These are phyloP conservation scores for Kwoniella shandongensis DNA, from an alignment of 768 basidiomycete species.

Conservation along the genomic window DNA sequence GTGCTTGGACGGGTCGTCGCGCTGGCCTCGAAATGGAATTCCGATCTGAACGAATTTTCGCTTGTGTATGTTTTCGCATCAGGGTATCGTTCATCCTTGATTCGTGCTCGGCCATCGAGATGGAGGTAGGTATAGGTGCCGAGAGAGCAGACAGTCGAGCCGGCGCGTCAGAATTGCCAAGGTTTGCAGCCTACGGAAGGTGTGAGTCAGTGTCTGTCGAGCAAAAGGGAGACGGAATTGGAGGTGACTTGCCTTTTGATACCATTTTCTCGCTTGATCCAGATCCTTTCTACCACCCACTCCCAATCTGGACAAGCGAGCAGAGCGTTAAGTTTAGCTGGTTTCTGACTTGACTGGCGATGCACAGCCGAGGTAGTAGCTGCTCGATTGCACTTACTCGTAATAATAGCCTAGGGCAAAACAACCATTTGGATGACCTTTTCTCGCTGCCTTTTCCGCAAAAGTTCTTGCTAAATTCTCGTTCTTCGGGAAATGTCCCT, in stretches of 20 bases:
- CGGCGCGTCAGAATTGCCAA: conserved; percentile 77
- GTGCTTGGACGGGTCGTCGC: conserved; percentile 1
- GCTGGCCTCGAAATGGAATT: conserved; percentile 18
- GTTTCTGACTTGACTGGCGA: neutral
- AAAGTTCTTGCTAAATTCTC: conserved; percentile 81
- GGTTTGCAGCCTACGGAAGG: conserved; percentile 63
- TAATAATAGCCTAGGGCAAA: conserved; percentile 96
- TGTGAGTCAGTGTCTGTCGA: neutral
- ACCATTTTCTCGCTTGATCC: conserved; percentile 73
- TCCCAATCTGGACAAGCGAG: conserved; percentile 60
- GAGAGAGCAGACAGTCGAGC: conserved; percentile 71
- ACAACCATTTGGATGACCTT: conserved; percentile 75
- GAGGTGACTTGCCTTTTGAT: conserved; percentile 60
- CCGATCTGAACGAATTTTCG: conserved; percentile 55
- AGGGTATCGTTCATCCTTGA: conserved; percentile 73
- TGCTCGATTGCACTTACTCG: conserved; percentile 56
- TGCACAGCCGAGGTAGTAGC: neutral
- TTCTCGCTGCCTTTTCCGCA: conserved; percentile 71
- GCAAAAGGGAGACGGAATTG: neutral
- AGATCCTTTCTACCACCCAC: conserved; percentile 64
- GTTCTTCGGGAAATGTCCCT: conserved; percentile 75
- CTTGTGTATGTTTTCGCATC: conserved; percentile 73
- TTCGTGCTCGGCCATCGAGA: conserved; percentile 80
- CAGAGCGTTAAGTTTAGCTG: conserved; percentile 10
- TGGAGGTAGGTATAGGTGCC: conserved; percentile 62